These are phyloP conservation scores for Dichomitus squalens DNA, from an alignment of 1,284 basidiomycete species.

Conservation along the genomic window DNA sequence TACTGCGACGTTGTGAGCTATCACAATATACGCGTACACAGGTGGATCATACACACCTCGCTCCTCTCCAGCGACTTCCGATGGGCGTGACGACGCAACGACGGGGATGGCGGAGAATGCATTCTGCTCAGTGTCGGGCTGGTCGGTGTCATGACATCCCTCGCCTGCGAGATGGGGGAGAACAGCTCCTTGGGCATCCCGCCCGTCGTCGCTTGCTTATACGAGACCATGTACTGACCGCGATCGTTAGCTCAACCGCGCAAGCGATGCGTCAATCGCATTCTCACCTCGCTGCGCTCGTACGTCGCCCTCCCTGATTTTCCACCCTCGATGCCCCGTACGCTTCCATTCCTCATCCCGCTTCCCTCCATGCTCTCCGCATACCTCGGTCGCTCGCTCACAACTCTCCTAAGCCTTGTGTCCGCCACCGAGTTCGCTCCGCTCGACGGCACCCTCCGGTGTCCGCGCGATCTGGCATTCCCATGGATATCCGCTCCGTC, in stretches of 20 bases:
- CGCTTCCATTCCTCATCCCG: slow-evolving; percentile 18
- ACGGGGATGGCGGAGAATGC: slow-evolving; percentile 24
- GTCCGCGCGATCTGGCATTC: slow-evolving; percentile 5
- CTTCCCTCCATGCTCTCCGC: slow-evolving; percentile 9
- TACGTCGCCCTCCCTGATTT: slow-evolving; percentile 25
- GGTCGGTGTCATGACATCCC: slow-evolving; percentile 16
- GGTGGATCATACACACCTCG: slow-evolving; percentile 20
- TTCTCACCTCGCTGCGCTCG: slow-evolving; percentile 35
- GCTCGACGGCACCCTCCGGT: slow-evolving; percentile 27
- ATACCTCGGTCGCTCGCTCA: slow-evolving; percentile 19
- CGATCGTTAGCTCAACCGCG: neutral
- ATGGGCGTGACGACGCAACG: slow-evolving; percentile 20
- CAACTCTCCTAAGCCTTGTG: slow-evolving; percentile 23
- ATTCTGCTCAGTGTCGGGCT: slow-evolving; percentile 21
- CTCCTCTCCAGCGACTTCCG: slow-evolving; percentile 23
- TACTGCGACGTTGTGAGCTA: slow-evolving; percentile 20
- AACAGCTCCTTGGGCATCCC: slow-evolving; percentile 14
- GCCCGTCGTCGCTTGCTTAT: slow-evolving; percentile 24
- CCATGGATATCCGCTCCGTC: slow-evolving; percentile 6
- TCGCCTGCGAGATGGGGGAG: neutral
- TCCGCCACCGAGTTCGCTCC: slow-evolving; percentile 8
- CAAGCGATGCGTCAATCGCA: neutral
- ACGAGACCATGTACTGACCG: slow-evolving; percentile 33
- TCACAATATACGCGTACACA: too few species aligned
- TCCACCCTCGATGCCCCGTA: slow-evolving; percentile 10